Conservation (phyloP, 345 rosid genomes). For the Rhodamnia argentea region DNA sequence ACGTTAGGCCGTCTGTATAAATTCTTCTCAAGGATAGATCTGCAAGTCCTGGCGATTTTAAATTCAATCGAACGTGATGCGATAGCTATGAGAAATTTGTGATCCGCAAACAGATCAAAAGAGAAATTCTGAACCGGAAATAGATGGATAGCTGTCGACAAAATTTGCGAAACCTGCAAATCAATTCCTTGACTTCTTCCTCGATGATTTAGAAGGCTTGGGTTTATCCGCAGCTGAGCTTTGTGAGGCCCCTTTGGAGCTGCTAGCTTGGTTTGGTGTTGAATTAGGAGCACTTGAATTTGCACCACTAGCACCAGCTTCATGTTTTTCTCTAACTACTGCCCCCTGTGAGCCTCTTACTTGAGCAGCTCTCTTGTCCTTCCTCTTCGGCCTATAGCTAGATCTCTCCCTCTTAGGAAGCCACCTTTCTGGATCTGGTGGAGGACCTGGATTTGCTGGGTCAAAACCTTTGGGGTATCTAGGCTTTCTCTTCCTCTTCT, state of each 20-base stretch:
- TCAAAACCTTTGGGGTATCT: constrained; percentile 97
- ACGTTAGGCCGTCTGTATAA: background rate
- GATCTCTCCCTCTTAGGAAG: constrained; percentile 95
- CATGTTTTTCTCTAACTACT: constrained; percentile 67
- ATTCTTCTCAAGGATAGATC: background rate
- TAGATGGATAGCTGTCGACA: background rate
- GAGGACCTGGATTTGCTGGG: constrained; percentile 94
- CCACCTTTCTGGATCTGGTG: constrained; percentile 98
- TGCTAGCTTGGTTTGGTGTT: constrained; percentile 28
- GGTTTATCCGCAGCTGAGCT: constrained; percentile 30
- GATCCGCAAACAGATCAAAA: background rate
- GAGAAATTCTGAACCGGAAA: background rate
- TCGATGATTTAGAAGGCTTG: constrained; percentile 70
- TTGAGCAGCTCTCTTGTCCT: constrained; percentile 93
- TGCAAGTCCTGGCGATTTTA: background rate
- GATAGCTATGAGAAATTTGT: background rate
- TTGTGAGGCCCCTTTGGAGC: constrained; percentile 37
- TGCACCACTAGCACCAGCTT: constrained; percentile 28
- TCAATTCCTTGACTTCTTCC: constrained; percentile 84
- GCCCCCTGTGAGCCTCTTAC: constrained; percentile 95
- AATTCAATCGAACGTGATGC: background rate
- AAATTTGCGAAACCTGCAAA: background rate
- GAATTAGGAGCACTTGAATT: constrained; percentile 17
- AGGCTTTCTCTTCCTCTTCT: constrained; percentile 97
- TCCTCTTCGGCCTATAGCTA: constrained; percentile 85